Evolutionary conservation across 129 eudicot species (phyloP), one percentile per base, ranked within the genome.

Genomic region (Arctium lappa): DNA sequence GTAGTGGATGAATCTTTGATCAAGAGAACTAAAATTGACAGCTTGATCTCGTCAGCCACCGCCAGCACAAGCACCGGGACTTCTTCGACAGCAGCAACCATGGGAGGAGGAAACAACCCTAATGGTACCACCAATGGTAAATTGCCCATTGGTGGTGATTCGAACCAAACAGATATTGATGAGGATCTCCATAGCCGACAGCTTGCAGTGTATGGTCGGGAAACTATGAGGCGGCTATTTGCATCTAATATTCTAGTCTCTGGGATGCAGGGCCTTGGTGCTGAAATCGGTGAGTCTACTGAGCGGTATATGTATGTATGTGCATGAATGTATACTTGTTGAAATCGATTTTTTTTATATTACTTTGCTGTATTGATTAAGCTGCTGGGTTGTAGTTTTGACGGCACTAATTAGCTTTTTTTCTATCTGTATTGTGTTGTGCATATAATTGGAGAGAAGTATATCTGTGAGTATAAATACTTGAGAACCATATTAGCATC

Each of bases 151-250:
- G 86, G 86, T 79, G 88, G 83, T 68, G 94, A 88, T 30, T 40
- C 39, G 16, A 87, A 83, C 56, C 74, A 89, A 33, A 29, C 78
- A 29, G 95, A 94, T 50, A 94, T 94, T 79, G 98, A 94, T 78
- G 98, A 94, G 90, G 98, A 94, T 88, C 94, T 94, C 62, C 98
- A 94, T 87, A 94, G 98, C 86, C 82, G 98, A 68, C 98, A 94
- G 86, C 97, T 92, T 34, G 98, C 98, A 3, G 97, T 94, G 50
- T 94, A 94, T 69, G 98, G 98, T 13, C 96, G 97, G 36, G 98
- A 94, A 88, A 94, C 98, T 3, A 92, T 94, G 98, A 82, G 98
- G 70, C 88, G 94, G 33, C 85, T 94, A 38, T 92, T 92, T 70
- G 98, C 94, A 11, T 92, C 98, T 5, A 91, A 89, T 77, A 79